Base-by-base conservation (phyloP, 176 grass and related monocot species). In the Ensete glaucum region DNA sequence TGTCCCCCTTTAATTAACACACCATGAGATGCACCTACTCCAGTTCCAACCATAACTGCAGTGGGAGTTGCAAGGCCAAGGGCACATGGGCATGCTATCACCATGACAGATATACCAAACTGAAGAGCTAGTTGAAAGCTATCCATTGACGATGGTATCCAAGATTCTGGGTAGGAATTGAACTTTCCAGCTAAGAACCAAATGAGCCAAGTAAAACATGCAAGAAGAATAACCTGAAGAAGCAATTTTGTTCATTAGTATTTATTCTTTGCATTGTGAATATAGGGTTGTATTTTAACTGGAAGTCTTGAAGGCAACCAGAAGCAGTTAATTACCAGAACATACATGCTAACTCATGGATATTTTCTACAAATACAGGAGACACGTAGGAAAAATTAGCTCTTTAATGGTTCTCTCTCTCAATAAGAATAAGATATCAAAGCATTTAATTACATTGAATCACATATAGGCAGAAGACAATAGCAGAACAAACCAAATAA, bases 31-130 rank as follows among this genome's bases (percentile, higher is more conserved):
- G 95, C 95, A 84, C 95, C 90, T 15, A 98, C 95, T 73, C 95
- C 95, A 58, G 90, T 93, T 34, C 89, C 95, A 85, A 98, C 90
- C 94, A 98, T 98, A 71, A 98, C 95, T 57, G 95, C 95, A 27
- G 95, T 98, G 72, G 95, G 95, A 77, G 95, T 98, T 64, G 95
- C 95, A 16, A 98, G 80, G 20, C 90, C 94, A 76, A 98, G 80
- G 16, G 94, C 86, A 17, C 94, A 98, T 63, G 94, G 94, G 62
- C 94, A 98, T 59, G 94, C 94, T 80, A 98, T 98, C 26, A 98
- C 95, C 95, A 98, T 87, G 83, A 93, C 90, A 13, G 95, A 98
- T 89, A 98, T 93, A 19, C 94, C 94, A 1, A 98, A 98, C 77
- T 98, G 90, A 60, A 98, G 94, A 68, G 94, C 90, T 26, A 98